phyloP scores from a whole-genome alignment of 345 rosid genomes.

The Linum usitatissimum region DNA sequence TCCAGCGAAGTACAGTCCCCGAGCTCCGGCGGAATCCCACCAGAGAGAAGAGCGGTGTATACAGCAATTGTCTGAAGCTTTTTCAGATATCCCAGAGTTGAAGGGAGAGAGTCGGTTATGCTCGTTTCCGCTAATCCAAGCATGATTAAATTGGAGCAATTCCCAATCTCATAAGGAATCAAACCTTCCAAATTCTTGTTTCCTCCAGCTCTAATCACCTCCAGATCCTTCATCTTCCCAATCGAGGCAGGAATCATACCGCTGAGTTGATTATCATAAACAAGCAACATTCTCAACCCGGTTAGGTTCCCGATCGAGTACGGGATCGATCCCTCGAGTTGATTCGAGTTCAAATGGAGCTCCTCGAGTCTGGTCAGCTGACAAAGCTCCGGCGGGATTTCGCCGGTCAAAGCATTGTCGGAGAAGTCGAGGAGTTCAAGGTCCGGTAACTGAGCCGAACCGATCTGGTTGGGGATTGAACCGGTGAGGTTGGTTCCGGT shows the following conservation, averaged over 20 bases:
- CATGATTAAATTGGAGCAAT: constrained; percentile 44
- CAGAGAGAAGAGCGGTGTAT: constrained; percentile 63
- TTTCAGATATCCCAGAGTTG: constrained; percentile 50
- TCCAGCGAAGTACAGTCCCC: constrained; percentile 63
- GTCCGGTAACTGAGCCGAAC: constrained; percentile 18
- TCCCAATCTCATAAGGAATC: constrained; percentile 60
- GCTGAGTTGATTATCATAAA: constrained; percentile 61
- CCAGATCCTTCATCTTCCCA: constrained; percentile 44
- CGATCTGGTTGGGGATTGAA: constrained; percentile 41
- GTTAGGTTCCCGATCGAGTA: constrained; percentile 48
- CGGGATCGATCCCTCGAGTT: constrained; percentile 55
- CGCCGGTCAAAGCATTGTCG: constrained; percentile 57
- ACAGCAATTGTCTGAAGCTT: constrained; percentile 63
- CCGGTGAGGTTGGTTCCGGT: constrained; percentile 65
- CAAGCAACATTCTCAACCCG: constrained; percentile 31
- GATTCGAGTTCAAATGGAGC: constrained; percentile 54
- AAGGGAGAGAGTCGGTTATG: constrained; percentile 71
- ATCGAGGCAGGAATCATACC: constrained; percentile 52
- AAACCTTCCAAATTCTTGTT: constrained; percentile 68
- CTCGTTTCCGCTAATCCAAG: constrained; percentile 85
- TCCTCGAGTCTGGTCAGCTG: constrained; percentile 36
- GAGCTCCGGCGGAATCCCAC: constrained; percentile 66
- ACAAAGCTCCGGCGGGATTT: constrained; percentile 56
- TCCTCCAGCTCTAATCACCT: constrained; percentile 72
- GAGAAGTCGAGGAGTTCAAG: constrained; percentile 45